A percentile compares a stretch with the other conserved stretches of the same genome.
Evolutionary conservation across 768 basidiomycete genomes (phyloP).

Genomic region (Hygrophoropsis aurantiaca): DNA sequence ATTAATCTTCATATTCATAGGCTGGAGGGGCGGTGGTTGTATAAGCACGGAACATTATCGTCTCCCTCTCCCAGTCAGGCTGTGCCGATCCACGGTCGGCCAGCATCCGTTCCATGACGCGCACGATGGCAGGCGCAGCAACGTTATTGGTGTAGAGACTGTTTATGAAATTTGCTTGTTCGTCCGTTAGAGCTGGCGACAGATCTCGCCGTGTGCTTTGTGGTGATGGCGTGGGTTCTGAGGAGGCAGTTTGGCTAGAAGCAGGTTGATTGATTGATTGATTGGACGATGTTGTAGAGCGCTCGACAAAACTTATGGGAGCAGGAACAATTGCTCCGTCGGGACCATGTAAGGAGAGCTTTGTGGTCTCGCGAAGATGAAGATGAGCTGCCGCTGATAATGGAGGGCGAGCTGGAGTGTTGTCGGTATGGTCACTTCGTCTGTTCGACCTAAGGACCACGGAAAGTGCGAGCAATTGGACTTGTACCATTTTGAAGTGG

Average conservation of each 20-base stretch:
- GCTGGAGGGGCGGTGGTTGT: too few species aligned
- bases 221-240: not conserved
- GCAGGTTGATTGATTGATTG: not conserved
- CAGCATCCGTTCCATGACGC: slow-evolving; percentile 20
- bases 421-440: not conserved
- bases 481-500: not conserved
- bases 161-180: slow-evolving; percentile 18
- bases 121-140: slow-evolving; percentile 13
- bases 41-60: too few species aligned
- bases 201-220: slow-evolving; percentile 1
- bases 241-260: not conserved
- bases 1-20: too few species aligned
- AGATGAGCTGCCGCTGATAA: not conserved
- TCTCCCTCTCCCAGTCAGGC: too few species aligned
- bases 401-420: not conserved
- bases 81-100: not conserved
- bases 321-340: too few species aligned
- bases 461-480: not conserved
- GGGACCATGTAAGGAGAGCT: slow-evolving; percentile 1
- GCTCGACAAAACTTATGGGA: not conserved
- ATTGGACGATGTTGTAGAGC: not conserved
- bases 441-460: slow-evolving; percentile 13
- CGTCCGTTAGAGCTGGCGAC: slow-evolving; percentile 11
- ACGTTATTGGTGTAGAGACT: slow-evolving; percentile 12
- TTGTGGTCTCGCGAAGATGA: slow-evolving; percentile 4